phyloP scores from a whole-genome alignment of 768 basidiomycete species.

The Mycena polygramma region DNA sequence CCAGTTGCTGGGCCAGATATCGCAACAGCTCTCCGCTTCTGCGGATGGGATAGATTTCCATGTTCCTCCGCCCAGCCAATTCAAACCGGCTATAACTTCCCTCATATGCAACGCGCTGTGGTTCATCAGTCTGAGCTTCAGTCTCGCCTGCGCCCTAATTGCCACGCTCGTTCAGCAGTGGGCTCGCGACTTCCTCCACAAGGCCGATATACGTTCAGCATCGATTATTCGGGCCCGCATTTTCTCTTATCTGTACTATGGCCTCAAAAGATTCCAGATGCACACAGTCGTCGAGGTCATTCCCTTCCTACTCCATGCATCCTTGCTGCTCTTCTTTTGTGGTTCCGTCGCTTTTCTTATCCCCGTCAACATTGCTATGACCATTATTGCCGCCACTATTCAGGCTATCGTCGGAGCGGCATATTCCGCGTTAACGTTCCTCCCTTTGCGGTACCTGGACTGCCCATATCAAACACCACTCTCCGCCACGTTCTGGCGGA shows the following conservation, averaged over 20 bases:
- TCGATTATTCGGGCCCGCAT: slow-evolving; percentile 21
- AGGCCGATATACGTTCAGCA: slow-evolving; percentile 5
- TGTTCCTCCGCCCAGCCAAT: background rate
- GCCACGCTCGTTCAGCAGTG: slow-evolving; percentile 25
- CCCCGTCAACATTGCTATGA: slow-evolving; percentile 1
- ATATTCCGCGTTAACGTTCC: no score
- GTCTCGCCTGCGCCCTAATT: slow-evolving; percentile 22
- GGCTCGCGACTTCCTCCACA: slow-evolving; percentile 25
- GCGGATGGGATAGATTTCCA: slow-evolving; percentile 11
- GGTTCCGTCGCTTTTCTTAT: slow-evolving; percentile 33
- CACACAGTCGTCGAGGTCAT: slow-evolving; percentile 24
- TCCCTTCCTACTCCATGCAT: slow-evolving; percentile 36
- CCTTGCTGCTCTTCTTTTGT: slow-evolving; percentile 34
- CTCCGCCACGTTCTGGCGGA: no score
- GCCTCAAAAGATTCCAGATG: slow-evolving; percentile 22
- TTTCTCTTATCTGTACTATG: slow-evolving; percentile 24
- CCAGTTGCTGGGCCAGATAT: slow-evolving; percentile 11
- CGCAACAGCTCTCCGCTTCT: slow-evolving; percentile 8
- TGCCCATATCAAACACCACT: no score
- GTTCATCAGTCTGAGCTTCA: slow-evolving; percentile 25
- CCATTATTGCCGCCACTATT: no score
- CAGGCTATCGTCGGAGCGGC: no score
- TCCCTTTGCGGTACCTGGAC: no score
- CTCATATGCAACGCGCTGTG: slow-evolving; percentile 25
- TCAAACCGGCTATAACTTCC: background rate